Evolutionary conservation across 2,329 filamentous ascomycete genomes (phyloP).

Genomic region (Chaetomiaceae sp.): DNA sequence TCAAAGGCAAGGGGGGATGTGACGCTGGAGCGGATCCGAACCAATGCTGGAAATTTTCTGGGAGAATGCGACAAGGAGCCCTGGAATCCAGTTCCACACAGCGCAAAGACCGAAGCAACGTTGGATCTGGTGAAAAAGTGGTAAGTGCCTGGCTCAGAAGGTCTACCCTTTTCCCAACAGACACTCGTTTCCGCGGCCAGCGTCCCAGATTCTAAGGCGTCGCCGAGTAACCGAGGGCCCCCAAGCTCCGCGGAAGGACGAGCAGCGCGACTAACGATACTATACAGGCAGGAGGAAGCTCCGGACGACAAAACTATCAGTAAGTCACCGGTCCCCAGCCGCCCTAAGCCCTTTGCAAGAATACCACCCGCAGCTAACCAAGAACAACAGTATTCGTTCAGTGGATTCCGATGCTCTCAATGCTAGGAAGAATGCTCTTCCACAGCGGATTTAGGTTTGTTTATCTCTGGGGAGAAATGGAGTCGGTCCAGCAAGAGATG

Average conservation of each 20-base stretch:
- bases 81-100: constrained; percentile 14
- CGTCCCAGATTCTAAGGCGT: no score
- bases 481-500: background rate
- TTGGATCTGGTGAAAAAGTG: constrained; percentile 11
- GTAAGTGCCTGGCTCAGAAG: background rate
- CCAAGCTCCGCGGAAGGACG: no score
- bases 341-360: no score
- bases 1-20: background rate
- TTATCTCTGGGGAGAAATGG: constrained; percentile 16
- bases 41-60: constrained; percentile 5
- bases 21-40: background rate
- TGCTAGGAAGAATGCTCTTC: constrained; percentile 14
- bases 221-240: no score
- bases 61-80: constrained; percentile 7
- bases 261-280: background rate
- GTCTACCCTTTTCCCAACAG: background rate
- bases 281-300: constrained; percentile 8
- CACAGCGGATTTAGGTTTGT: constrained; percentile 15
- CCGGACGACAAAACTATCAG: constrained; percentile 21
- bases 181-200: no score
- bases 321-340: background rate
- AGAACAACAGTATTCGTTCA: constrained; percentile 11
- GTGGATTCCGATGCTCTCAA: constrained; percentile 12
- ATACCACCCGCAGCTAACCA: background rate
- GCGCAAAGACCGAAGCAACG: constrained; percentile 14